Evolutionary conservation across 345 rosid species (phyloP), one percentile per base, ranked within the genome.

Genomic region (Turritis glabra): DNA sequence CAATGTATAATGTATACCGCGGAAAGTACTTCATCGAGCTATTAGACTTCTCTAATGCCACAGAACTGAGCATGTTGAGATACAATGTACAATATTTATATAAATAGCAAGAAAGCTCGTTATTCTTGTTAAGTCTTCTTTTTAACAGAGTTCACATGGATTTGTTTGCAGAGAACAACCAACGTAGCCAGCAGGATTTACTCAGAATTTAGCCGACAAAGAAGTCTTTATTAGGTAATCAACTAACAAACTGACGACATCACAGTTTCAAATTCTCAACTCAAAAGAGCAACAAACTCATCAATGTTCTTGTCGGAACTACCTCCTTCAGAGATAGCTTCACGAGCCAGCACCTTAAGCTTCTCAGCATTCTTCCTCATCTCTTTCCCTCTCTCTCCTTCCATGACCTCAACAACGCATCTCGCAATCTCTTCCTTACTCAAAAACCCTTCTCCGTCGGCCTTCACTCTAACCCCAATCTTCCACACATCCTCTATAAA

Each of bases 401-500:
- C 85, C 85, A 83, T 83, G n/a, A 85, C 82, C 56, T 85, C 85
- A 50, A 50, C 64, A 51, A 81, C 12, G 41, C 88, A 85, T 26
- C 69, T 8, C 9, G 32, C 82, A n/a, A 83, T 74, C 52, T 85
- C 85, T 48, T 82, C 84, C 32, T 59, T 78, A 3, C 53, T 53
- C 17, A 56, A 71, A 13, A 79, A 21, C 13, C 85, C 80, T 13
- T 74, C 68, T 17, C 53, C 81, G 32, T 84, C 76, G 1, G 47
- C 41, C 75, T 38, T 75, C 18, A 68, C 89, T 57, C 85, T 76
- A 8, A 83, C 54, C 38, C 90, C 91, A 11, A 82, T 78, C 76
- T 80, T 59, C 94, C 88, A 89, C 37, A 89, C 89, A 75, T 85
- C 88, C 8, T 54, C 75, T 37, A 87, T 65, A 55, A 81, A 81